phyloP scores from a whole-genome alignment of 164 flowering plant genomes.

The Nymphaea colorata region DNA sequence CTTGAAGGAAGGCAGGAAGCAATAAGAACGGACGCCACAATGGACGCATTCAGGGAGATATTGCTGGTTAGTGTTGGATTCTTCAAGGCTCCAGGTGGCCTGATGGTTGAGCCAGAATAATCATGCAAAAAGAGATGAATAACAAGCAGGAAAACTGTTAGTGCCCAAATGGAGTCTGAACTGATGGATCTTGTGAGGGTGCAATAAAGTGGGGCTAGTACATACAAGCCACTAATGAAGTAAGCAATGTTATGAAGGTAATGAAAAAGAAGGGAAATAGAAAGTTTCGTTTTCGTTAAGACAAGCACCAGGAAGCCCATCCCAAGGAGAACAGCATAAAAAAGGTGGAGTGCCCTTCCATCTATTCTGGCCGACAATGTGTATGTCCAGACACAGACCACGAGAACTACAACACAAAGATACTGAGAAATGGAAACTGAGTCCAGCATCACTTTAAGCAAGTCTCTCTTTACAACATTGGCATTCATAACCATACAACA shows the following conservation, averaged over 20 bases:
- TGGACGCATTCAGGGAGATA: slow-evolving; percentile 78
- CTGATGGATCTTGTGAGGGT: slow-evolving; percentile 87
- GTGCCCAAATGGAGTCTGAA: slow-evolving; percentile 91
- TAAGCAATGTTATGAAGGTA: slow-evolving; percentile 61
- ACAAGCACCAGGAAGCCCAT: slow-evolving; percentile 63
- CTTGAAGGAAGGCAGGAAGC: slow-evolving; percentile 92
- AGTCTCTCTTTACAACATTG: no score
- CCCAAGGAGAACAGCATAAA: slow-evolving; percentile 53
- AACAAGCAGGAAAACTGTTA: slow-evolving; percentile 50
- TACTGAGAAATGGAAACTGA: no score
- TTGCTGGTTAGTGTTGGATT: slow-evolving; percentile 71
- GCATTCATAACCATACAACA: no score
- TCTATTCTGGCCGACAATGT: slow-evolving; percentile 49
- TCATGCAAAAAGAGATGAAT: slow-evolving; percentile 92
- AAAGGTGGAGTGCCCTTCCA: slow-evolving; percentile 47
- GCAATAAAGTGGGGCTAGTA: slow-evolving; percentile 76
- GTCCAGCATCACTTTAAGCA: no score
- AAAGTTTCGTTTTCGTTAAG: slow-evolving; percentile 50
- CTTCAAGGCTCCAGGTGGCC: slow-evolving; percentile 61
- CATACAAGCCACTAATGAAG: slow-evolving; percentile 59
- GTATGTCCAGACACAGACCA: slow-evolving; percentile 74
- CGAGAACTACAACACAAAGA: slow-evolving; percentile 78
- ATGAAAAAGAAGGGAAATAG: slow-evolving; percentile 35
- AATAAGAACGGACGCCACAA: slow-evolving; percentile 84
- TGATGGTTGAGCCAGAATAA: slow-evolving; percentile 67